These are phyloP conservation scores for Tricholoma bakamatsutake DNA, from an alignment of 768 basidiomycete species.

Conservation along the genomic window DNA sequence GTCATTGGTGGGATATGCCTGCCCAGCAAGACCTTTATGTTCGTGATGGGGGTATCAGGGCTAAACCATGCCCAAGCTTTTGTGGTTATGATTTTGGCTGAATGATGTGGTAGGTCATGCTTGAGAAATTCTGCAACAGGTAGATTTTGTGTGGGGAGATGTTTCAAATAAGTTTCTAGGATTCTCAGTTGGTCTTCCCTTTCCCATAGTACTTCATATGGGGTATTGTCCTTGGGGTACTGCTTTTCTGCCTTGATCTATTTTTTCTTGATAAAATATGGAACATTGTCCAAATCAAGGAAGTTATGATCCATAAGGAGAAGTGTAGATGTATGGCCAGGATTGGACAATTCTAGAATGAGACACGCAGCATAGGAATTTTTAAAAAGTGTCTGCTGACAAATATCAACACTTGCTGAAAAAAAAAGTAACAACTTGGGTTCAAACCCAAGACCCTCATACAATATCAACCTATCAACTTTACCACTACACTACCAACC, in stretches of 20 bases:
- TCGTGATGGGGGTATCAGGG: conserved; percentile 1
- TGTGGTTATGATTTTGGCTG: not conserved
- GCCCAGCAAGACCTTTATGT: not conserved
- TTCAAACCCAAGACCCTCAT: not conserved
- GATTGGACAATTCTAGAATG: not conserved
- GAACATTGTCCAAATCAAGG: too few relatives aligned
- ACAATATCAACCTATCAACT: not conserved
- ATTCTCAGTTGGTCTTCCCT: too few relatives aligned
- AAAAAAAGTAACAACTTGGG: not conserved
- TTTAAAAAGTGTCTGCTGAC: not conserved
- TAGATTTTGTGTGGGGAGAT: not conserved
- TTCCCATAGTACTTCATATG: not conserved
- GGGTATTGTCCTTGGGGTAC: too few relatives aligned
- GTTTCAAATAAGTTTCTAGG: not conserved
- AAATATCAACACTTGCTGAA: not conserved
- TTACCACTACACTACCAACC: not conserved
- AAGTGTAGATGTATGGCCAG: too few relatives aligned
- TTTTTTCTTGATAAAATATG: not conserved
- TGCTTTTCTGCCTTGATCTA: not conserved
- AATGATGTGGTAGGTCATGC: not conserved
- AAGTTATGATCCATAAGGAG: too few relatives aligned
- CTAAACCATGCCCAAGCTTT: not conserved
- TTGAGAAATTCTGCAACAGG: not conserved
- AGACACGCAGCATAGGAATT: not conserved
- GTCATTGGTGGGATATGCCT: not conserved